These are phyloP conservation scores for Termitomyces sp. DNA, from an alignment of 768 basidiomycete species.

Conservation along the genomic window DNA sequence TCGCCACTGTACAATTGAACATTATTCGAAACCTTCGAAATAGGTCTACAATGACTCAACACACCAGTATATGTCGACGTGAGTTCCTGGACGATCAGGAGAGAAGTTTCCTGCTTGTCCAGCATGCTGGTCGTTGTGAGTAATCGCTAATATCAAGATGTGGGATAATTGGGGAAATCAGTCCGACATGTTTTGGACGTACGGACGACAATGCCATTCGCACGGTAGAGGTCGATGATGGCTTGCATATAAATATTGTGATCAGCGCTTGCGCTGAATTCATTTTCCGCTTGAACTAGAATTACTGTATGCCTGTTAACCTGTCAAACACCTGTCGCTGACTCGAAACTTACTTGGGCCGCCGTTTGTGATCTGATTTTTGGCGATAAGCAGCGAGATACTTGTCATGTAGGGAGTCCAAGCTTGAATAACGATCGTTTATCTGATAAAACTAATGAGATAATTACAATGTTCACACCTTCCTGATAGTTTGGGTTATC, in stretches of 20 bases:
- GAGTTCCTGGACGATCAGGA: constrained; percentile 41
- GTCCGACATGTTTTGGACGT: constrained; percentile 16
- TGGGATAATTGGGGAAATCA: neutral
- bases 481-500: constrained; percentile 46
- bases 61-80: constrained; percentile 49
- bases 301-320: constrained; percentile 30
- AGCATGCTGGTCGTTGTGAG: constrained; percentile 46
- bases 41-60: constrained; percentile 5
- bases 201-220: constrained; percentile 47
- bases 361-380: constrained; percentile 56
- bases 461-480: constrained; percentile 24
- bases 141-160: constrained; percentile 33
- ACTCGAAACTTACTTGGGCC: constrained; percentile 44
- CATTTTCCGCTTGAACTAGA: constrained; percentile 54
- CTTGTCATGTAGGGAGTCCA: constrained; percentile 56
- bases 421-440: constrained; percentile 24
- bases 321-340: neutral
- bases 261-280: constrained; percentile 41
- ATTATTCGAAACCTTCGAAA: neutral
- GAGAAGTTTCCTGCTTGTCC: constrained; percentile 48
- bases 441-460: constrained; percentile 1
- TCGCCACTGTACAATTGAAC: constrained; percentile 34
- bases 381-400: constrained; percentile 46
- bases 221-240: constrained; percentile 41
- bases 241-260: constrained; percentile 49